A percentile compares a stretch with the other conserved stretches of the same genome.
Conservation (phyloP, 2,329 filamentous ascomycete genomes). For the Trichophyton benhamiae region DNA sequence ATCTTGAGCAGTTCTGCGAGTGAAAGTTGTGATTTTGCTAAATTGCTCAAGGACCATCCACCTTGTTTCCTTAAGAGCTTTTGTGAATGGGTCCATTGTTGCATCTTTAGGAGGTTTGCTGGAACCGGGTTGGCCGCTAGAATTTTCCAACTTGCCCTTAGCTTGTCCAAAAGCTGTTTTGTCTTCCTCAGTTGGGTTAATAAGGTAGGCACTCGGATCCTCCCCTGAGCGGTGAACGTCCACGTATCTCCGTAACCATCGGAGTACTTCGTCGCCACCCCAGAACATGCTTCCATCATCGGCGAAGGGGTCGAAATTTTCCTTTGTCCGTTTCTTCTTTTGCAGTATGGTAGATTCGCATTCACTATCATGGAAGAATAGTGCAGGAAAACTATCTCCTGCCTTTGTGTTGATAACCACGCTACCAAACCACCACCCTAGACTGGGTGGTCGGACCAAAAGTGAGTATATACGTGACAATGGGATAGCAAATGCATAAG, state of each 20-base stretch:
- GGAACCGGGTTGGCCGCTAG: constrained; percentile 13
- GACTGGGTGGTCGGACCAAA: constrained; percentile 75
- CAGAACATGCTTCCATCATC: constrained; percentile 76
- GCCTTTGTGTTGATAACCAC: constrained; percentile 82
- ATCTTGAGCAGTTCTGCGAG: constrained; percentile 78
- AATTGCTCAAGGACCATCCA: constrained; percentile 97
- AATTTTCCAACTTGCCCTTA: constrained; percentile 26
- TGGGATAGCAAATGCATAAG: constrained; percentile 85
- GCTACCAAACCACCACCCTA: constrained; percentile 98
- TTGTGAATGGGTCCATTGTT: constrained; percentile 83
- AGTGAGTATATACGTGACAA: constrained; percentile 84
- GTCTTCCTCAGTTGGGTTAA: constrained; percentile 79
- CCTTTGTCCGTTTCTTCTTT: constrained; percentile 70
- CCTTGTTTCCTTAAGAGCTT: constrained; percentile 83
- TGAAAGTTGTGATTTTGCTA: constrained; percentile 94
- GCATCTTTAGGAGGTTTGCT: constrained; percentile 43
- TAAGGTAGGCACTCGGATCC: constrained; percentile 80
- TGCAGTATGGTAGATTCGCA: constrained; percentile 92
- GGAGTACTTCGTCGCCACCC: constrained; percentile 89
- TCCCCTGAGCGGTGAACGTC: constrained; percentile 69
- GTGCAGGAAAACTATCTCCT: constrained; percentile 83
- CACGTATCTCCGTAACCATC: constrained; percentile 80
- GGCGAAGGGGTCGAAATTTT: constrained; percentile 83
- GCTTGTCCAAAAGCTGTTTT: constrained; percentile 59
- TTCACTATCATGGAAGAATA: constrained; percentile 97